phyloP scores from a whole-genome alignment of 202 grass and related monocot species.

The Bolboschoenoplectus hybrid region DNA sequence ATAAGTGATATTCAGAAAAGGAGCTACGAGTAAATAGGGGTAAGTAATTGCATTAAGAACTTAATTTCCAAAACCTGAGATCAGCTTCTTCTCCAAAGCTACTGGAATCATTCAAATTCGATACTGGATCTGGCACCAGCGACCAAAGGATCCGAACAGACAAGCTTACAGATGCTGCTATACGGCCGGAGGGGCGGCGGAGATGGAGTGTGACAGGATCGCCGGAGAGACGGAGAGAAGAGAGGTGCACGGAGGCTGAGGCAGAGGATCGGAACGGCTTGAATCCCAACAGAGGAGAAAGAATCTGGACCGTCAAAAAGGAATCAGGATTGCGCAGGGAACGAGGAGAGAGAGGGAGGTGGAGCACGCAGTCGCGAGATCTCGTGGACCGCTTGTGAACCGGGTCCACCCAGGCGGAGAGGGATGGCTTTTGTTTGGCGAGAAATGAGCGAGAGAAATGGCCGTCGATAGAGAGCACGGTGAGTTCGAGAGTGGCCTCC shows the following conservation, averaged over 20 bases:
- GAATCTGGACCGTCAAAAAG: conserved; percentile 37
- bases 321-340: conserved; percentile 24
- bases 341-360: conserved; percentile 37
- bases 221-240: conserved; percentile 26
- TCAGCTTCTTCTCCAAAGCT: background rate
- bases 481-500: conserved; percentile 44
- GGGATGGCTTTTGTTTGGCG: conserved; percentile 38
- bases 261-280: background rate
- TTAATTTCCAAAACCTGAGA: conserved; percentile 16
- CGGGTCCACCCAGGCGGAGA: conserved; percentile 47
- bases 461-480: conserved; percentile 31
- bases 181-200: conserved; percentile 36
- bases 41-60: background rate
- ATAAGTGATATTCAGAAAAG: background rate
- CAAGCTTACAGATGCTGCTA: conserved; percentile 21
- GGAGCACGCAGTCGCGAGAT: conserved; percentile 28
- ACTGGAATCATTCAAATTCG: background rate
- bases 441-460: conserved; percentile 34
- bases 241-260: conserved; percentile 14
- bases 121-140: background rate
- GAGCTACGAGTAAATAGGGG: background rate
- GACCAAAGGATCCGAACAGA: conserved; percentile 41
- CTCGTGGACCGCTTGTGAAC: conserved; percentile 36
- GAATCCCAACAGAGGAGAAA: conserved; percentile 17
- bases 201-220: conserved; percentile 31